phyloP scores from a whole-genome alignment of 371 early-diverging fungal species.

The Sporodiniella umbellata region DNA sequence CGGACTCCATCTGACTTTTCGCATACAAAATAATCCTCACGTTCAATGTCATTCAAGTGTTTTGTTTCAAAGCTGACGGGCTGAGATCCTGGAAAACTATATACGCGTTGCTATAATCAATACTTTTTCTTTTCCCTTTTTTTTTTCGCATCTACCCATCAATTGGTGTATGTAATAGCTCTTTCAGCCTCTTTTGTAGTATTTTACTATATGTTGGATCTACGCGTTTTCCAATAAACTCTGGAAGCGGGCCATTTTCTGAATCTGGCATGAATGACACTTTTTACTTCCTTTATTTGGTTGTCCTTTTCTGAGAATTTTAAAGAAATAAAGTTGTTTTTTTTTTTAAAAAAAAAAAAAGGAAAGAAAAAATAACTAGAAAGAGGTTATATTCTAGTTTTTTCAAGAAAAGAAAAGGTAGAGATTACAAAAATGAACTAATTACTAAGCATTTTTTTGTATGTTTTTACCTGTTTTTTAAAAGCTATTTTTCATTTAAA shows the following conservation, averaged over 20 bases:
- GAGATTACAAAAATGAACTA: not conserved
- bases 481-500: not conserved
- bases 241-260: constrained; percentile 23
- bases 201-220: constrained; percentile 46
- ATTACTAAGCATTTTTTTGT: not conserved
- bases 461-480: not conserved
- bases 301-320: constrained; percentile 1
- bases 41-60: constrained; percentile 64
- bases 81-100: constrained; percentile 87
- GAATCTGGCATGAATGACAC: constrained; percentile 9
- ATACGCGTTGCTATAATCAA: not conserved
- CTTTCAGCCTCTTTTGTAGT: constrained; percentile 39
- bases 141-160: constrained; percentile 34
- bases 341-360: not conserved
- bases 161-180: constrained; percentile 30
- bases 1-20: constrained; percentile 91
- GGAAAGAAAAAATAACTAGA: not conserved
- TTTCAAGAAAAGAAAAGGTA: not conserved
- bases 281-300: not conserved
- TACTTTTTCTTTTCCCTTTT: not conserved
- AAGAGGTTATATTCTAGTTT: not conserved
- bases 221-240: constrained; percentile 47
- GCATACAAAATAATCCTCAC: constrained; percentile 85
- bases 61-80: constrained; percentile 73
- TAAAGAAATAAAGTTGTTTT: not conserved